A percentile compares a stretch with the other conserved stretches of the same genome.
Conservation (phyloP, 495 filamentous ascomycete species). For the Corynascus novoguineensis region DNA sequence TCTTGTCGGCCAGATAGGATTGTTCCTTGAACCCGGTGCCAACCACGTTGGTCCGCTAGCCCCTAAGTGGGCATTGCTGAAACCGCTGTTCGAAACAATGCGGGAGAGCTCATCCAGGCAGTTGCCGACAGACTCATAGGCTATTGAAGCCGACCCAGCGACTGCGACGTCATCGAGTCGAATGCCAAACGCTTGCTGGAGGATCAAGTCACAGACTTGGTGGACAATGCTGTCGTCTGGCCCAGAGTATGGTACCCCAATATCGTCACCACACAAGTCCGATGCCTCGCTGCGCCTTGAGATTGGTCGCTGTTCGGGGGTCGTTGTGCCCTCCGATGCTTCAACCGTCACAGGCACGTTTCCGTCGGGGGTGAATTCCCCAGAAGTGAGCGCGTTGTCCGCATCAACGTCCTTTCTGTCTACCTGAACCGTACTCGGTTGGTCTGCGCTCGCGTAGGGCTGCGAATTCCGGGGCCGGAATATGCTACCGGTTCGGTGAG, state of each 20-base stretch:
- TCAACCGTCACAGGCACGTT: not conserved
- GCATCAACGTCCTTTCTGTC: not conserved
- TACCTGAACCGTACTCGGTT: not conserved
- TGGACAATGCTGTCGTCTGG: constrained; percentile 17
- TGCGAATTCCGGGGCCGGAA: not conserved
- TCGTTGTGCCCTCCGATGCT: not conserved
- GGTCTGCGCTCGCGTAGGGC: not conserved
- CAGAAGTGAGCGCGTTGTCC: not conserved
- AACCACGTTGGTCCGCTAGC: constrained; percentile 8
- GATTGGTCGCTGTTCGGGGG: not conserved
- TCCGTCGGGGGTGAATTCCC: not conserved
- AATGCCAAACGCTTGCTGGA: constrained; percentile 23
- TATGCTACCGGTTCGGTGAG: not conserved
- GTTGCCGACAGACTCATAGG: constrained; percentile 21
- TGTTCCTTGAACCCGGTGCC: not conserved
- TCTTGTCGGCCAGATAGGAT: constrained; percentile 1
- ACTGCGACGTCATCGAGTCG: constrained; percentile 24
- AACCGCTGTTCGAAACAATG: constrained; percentile 16
- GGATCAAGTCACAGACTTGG: constrained; percentile 21
- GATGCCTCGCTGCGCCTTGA: constrained; percentile 1
- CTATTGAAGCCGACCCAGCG: constrained; percentile 12
- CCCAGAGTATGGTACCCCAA: not conserved
- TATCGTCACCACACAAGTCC: not conserved
- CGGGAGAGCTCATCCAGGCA: constrained; percentile 26
- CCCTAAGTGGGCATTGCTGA: not conserved